These are phyloP conservation scores for Amphicarpaea edgeworthii DNA, from an alignment of 306 rosid genomes.

Conservation along the genomic window DNA sequence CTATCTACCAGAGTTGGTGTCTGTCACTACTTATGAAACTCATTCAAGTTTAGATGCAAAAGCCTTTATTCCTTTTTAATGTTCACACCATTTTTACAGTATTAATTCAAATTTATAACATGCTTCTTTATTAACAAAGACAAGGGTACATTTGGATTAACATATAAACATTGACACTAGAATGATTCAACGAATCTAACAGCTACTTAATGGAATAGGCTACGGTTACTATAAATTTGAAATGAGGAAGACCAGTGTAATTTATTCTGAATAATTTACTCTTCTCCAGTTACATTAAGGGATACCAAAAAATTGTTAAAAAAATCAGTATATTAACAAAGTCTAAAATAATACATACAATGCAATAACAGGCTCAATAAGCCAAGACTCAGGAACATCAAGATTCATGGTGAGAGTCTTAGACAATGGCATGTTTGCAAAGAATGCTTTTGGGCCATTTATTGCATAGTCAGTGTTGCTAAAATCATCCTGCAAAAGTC, in stretches of 20 bases:
- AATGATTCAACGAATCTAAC: neutral
- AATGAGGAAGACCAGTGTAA: neutral
- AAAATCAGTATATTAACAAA: constrained; percentile 13
- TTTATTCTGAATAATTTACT: neutral
- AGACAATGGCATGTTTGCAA: constrained; percentile 95
- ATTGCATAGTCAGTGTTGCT: constrained; percentile 70
- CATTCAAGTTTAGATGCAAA: constrained; percentile 13
- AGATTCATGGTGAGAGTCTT: constrained; percentile 98
- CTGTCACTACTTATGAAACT: neutral
- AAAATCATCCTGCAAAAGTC: constrained; percentile 87
- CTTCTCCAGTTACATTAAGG: neutral
- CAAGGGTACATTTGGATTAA: neutral
- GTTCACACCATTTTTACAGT: constrained; percentile 24
- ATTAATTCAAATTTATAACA: neutral
- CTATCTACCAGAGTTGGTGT: neutral
- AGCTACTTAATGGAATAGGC: constrained; percentile 1
- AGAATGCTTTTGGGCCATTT: constrained; percentile 96
- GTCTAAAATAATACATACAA: constrained; percentile 63
- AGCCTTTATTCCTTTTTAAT: neutral
- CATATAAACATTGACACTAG: neutral
- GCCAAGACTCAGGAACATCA: constrained; percentile 99
- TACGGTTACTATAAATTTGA: constrained; percentile 27
- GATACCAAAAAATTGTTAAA: constrained; percentile 18
- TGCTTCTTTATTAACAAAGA: neutral
- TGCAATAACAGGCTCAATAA: constrained; percentile 88